These are phyloP conservation scores for Sphaerulina populicola DNA, from an alignment of 2,329 filamentous ascomycete genomes.

Conservation along the genomic window DNA sequence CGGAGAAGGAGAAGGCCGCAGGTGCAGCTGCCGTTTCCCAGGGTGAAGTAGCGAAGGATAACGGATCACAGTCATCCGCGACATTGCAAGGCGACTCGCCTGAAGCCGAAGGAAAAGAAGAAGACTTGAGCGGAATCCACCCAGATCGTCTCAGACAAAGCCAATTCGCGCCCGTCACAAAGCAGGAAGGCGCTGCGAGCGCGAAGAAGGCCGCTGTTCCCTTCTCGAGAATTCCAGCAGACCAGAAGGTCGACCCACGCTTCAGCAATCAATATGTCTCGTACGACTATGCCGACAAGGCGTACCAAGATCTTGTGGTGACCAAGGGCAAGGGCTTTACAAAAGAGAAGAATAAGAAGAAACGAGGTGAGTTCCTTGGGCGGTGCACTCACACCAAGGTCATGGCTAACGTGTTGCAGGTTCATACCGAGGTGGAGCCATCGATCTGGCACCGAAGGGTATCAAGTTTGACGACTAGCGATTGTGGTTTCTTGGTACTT, in stretches of 20 bases:
- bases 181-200: constrained; percentile 25
- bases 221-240: constrained; percentile 68
- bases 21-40: background rate
- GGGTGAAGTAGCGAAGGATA: constrained; percentile 7
- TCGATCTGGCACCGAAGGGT: constrained; percentile 76
- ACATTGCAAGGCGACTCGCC: constrained; percentile 25
- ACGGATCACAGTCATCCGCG: constrained; percentile 26
- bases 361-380: constrained; percentile 29
- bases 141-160: constrained; percentile 29
- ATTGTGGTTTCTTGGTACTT: background rate
- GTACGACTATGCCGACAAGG: constrained; percentile 82
- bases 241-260: constrained; percentile 58
- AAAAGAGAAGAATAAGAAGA: constrained; percentile 95
- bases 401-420: constrained; percentile 47
- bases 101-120: constrained; percentile 13
- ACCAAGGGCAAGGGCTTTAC: constrained; percentile 96
- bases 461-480: constrained; percentile 84
- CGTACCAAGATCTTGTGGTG: constrained; percentile 77
- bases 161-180: constrained; percentile 11
- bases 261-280: constrained; percentile 76
- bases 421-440: constrained; percentile 78
- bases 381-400: background rate
- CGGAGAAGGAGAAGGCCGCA: constrained; percentile 12
- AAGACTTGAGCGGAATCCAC: constrained; percentile 34
- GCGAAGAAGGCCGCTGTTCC: constrained; percentile 54